phyloP scores from a whole-genome alignment of 345 rosid genomes.

The Populus alba region DNA sequence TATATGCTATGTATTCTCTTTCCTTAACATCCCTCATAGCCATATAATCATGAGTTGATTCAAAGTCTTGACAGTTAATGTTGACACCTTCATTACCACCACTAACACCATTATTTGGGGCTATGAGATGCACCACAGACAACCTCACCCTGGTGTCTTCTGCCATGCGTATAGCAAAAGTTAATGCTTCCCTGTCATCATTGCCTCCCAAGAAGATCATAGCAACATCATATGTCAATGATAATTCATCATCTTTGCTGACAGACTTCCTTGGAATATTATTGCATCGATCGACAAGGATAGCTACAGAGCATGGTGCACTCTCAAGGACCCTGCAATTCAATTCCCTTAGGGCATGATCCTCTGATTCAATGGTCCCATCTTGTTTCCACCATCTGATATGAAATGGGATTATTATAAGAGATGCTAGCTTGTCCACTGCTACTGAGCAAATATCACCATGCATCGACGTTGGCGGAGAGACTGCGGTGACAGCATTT shows the following conservation, averaged over 20 bases:
- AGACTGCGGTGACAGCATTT: slow-evolving; percentile 27
- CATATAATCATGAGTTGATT: neutral
- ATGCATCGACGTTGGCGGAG: slow-evolving; percentile 19
- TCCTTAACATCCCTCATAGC: neutral
- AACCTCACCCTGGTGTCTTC: slow-evolving; percentile 14
- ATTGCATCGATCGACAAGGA: neutral
- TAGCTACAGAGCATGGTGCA: slow-evolving; percentile 37
- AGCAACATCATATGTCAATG: slow-evolving; percentile 15
- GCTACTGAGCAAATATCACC: slow-evolving; percentile 37
- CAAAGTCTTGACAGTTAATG: neutral
- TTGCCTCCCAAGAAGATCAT: slow-evolving; percentile 36
- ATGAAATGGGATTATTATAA: slow-evolving; percentile 46
- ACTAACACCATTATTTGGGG: neutral
- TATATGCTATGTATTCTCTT: neutral
- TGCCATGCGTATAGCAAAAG: slow-evolving; percentile 26
- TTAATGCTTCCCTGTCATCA: slow-evolving; percentile 42
- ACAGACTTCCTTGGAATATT: neutral
- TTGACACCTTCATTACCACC: slow-evolving; percentile 1
- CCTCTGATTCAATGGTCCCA: slow-evolving; percentile 25
- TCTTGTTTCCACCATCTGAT: slow-evolving; percentile 23
- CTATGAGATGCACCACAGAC: slow-evolving; percentile 12
- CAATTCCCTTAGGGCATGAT: slow-evolving; percentile 16
- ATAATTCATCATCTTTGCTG: slow-evolving; percentile 4
- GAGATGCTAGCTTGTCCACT: slow-evolving; percentile 16
- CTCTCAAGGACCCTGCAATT: slow-evolving; percentile 31